These are phyloP conservation scores for Pseudofabraea citricarpa DNA, from an alignment of 2,329 filamentous ascomycete species.

Conservation along the genomic window DNA sequence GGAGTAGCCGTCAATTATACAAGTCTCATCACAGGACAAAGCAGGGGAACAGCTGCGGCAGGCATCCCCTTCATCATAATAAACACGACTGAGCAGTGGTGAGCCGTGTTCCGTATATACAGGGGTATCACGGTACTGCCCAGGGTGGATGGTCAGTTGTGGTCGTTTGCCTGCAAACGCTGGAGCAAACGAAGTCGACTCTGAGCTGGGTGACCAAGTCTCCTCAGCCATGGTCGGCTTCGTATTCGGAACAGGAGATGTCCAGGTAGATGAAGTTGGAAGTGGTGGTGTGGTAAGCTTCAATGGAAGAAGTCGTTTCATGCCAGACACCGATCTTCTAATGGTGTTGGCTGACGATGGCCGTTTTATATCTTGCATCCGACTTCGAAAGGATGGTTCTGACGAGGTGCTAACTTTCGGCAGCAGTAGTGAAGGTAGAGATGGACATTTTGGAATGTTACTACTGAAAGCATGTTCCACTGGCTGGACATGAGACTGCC, in stretches of 20 bases:
- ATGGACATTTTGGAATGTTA: background rate
- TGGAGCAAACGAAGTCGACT: background rate
- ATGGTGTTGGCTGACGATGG: constrained; percentile 2
- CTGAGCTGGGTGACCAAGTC: too few relatives aligned
- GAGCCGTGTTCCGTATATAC: constrained; percentile 18
- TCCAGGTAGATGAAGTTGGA: constrained; percentile 7
- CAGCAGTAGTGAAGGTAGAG: background rate
- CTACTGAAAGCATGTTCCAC: background rate
- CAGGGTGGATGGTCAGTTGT: constrained; percentile 6
- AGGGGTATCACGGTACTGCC: constrained; percentile 19
- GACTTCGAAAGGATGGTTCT: background rate
- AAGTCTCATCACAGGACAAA: constrained; percentile 8
- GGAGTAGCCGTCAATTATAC: constrained; percentile 11
- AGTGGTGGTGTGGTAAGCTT: constrained; percentile 14
- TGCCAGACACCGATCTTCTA: constrained; percentile 18
- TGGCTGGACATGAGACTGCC: background rate
- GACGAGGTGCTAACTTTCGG: background rate
- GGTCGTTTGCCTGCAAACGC: constrained; percentile 3
- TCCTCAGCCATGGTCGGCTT: too few relatives aligned
- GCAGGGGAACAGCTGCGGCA: constrained; percentile 8
- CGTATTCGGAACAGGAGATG: constrained; percentile 4
- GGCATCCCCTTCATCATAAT: constrained; percentile 9
- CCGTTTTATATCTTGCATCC: background rate
- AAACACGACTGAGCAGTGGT: constrained; percentile 12
- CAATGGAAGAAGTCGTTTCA: constrained; percentile 21